These are phyloP conservation scores for Chlorella ohadii DNA, from an alignment of 139 green algal species.

Conservation along the genomic window DNA sequence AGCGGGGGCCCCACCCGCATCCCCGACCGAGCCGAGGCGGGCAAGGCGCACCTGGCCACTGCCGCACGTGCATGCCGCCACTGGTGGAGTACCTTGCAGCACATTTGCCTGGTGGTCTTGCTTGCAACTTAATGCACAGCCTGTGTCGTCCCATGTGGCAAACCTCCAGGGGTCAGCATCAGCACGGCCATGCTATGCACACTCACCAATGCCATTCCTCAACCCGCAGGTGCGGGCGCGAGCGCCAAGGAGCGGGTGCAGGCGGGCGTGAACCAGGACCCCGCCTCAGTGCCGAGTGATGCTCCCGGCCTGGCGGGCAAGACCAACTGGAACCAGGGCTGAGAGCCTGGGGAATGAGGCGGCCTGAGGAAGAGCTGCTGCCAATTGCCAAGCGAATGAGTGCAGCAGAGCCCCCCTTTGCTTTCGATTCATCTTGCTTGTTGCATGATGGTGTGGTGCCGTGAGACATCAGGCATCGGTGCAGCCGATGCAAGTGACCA, in stretches of 20 bases:
- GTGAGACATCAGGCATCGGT: too few species aligned
- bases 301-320: background rate
- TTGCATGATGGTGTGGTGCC: too few species aligned
- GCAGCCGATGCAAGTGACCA: too few species aligned
- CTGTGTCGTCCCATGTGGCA: too few species aligned
- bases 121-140: background rate
- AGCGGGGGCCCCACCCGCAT: slow-evolving; percentile 12
- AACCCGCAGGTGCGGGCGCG: background rate
- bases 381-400: too few species aligned
- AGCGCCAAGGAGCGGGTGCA: background rate
- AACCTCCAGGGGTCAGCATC: too few species aligned
- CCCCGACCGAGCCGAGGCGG: background rate
- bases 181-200: too few species aligned
- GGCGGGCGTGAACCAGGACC: slow-evolving; percentile 8
- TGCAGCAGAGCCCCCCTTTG: too few species aligned
- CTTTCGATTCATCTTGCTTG: too few species aligned
- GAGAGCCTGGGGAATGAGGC: background rate
- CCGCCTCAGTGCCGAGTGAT: background rate
- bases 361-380: too few species aligned
- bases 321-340: slow-evolving; percentile 28
- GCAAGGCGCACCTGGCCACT: background rate
- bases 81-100: background rate
- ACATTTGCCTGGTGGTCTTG: too few species aligned
- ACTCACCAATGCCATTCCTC: too few species aligned
- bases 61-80: background rate